Conservation (phyloP, 495 filamentous ascomycete genomes). For the Aspergillus carlsbadensis region DNA sequence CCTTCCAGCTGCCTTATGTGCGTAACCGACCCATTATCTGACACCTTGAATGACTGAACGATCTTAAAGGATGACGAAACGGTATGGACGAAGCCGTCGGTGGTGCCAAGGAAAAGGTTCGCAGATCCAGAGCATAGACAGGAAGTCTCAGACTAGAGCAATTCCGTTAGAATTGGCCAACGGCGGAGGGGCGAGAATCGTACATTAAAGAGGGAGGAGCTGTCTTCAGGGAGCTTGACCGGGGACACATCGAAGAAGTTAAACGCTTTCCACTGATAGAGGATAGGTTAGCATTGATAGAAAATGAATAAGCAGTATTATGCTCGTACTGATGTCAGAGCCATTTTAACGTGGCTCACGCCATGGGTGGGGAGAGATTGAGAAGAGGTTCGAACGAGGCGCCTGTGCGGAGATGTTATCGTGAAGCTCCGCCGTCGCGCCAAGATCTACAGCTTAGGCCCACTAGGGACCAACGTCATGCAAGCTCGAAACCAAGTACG, state of each 20-base stretch:
- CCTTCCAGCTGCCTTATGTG: constrained; percentile 93
- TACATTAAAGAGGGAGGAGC: constrained; percentile 61
- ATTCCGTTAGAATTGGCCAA: constrained; percentile 16
- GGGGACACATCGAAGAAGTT: constrained; percentile 96
- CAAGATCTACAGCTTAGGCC: constrained; percentile 14
- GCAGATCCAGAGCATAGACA: constrained; percentile 83
- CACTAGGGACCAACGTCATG: constrained; percentile 6
- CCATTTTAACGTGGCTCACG: constrained; percentile 41
- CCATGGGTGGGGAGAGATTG: constrained; percentile 29
- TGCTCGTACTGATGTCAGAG: constrained; percentile 49
- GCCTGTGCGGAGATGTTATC: constrained; percentile 11
- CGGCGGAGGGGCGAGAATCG: constrained; percentile 13
- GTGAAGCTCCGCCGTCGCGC: constrained; percentile 23
- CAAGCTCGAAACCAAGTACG: not conserved
- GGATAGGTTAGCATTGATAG: constrained; percentile 10
- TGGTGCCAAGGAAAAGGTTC: constrained; percentile 83
- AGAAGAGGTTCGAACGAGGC: constrained; percentile 20
- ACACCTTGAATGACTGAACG: constrained; percentile 79
- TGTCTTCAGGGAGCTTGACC: constrained; percentile 76
- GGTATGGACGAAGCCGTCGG: constrained; percentile 81
- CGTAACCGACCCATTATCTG: constrained; percentile 77
- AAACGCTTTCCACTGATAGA: constrained; percentile 89
- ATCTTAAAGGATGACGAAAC: constrained; percentile 85
- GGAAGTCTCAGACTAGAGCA: constrained; percentile 58
- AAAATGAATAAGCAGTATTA: not conserved